phyloP scores from a whole-genome alignment of 2,329 filamentous ascomycete genomes.

The Aspergillus persii region DNA sequence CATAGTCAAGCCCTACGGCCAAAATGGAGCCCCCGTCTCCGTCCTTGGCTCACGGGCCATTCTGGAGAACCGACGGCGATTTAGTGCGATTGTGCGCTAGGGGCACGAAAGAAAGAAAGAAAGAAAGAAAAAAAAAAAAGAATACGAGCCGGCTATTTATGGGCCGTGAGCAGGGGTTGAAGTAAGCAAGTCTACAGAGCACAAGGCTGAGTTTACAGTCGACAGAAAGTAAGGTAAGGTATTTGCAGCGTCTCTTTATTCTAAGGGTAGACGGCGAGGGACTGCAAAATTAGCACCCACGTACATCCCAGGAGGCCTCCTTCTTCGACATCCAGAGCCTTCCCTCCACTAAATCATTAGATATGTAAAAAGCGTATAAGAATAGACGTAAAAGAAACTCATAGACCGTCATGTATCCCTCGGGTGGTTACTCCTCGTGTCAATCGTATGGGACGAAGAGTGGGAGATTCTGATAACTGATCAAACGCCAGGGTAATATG shows the following conservation, averaged over 20 bases:
- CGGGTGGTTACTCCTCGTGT: constrained; percentile 1
- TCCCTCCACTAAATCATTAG: constrained; percentile 7
- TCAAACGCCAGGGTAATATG: constrained; percentile 6
- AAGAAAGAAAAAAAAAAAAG: neutral
- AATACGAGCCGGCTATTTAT: neutral
- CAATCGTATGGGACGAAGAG: constrained; percentile 1
- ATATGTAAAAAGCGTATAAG: neutral
- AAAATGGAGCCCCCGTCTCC: neutral
- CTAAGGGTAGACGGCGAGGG: neutral
- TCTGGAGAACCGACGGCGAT: neutral
- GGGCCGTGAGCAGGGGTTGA: too few relatives aligned
- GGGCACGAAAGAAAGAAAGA: neutral
- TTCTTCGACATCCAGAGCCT: neutral
- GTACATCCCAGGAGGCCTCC: neutral
- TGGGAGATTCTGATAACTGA: constrained; percentile 3
- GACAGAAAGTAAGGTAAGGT: neutral
- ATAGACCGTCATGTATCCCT: constrained; percentile 12
- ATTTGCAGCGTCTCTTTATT: neutral
- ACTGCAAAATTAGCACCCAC: neutral
- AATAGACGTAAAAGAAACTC: constrained; percentile 11
- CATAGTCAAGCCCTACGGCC: too few relatives aligned
- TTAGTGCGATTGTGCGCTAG: neutral
- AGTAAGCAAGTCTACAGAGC: neutral
- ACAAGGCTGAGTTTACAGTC: neutral
- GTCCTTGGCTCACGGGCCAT: neutral